A percentile compares a stretch with the other conserved stretches of the same genome.
Conservation (phyloP, 768 basidiomycete species). For the Kwoniella sp. region DNA sequence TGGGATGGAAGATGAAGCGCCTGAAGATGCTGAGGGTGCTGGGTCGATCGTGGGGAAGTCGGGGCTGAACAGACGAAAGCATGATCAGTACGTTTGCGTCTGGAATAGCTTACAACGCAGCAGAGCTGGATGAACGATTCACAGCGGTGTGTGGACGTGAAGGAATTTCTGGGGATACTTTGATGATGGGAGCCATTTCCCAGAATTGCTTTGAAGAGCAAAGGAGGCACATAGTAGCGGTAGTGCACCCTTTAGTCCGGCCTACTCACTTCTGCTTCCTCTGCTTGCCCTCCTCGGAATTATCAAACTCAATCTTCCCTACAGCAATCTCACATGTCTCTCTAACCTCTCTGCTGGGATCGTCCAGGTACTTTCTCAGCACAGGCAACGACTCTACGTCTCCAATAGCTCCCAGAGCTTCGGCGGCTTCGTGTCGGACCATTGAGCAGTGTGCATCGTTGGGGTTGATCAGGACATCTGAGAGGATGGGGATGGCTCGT, state of each 20-base stretch:
- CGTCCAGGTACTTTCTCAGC: constrained; percentile 70
- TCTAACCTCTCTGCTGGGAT: constrained; percentile 73
- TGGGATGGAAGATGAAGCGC: constrained; percentile 57
- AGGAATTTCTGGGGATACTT: too few relatives aligned
- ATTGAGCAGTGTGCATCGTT: constrained; percentile 68
- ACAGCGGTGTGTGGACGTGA: too few relatives aligned
- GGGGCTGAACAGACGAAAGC: too few relatives aligned
- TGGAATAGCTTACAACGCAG: too few relatives aligned
- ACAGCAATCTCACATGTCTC: constrained; percentile 98
- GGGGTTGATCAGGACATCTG: constrained; percentile 74
- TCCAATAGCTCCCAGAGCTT: constrained; percentile 95
- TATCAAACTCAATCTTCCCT: constrained; percentile 90
- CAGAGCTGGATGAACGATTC: too few relatives aligned
- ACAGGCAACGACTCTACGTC: constrained; percentile 66
- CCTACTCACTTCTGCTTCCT: constrained; percentile 50
- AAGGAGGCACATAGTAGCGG: not conserved
- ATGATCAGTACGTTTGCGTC: too few relatives aligned
- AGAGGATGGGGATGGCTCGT: constrained; percentile 75
- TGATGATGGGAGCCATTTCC: too few relatives aligned
- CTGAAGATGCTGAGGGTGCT: constrained; percentile 49
- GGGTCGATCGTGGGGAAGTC: constrained; percentile 57
- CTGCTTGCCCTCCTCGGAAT: constrained; percentile 55
- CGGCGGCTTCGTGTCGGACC: constrained; percentile 99
- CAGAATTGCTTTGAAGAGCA: too few relatives aligned
- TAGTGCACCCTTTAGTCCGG: too few relatives aligned